These are phyloP conservation scores for Xylogone sp. DNA, from an alignment of 2,329 filamentous ascomycete genomes.

Conservation along the genomic window DNA sequence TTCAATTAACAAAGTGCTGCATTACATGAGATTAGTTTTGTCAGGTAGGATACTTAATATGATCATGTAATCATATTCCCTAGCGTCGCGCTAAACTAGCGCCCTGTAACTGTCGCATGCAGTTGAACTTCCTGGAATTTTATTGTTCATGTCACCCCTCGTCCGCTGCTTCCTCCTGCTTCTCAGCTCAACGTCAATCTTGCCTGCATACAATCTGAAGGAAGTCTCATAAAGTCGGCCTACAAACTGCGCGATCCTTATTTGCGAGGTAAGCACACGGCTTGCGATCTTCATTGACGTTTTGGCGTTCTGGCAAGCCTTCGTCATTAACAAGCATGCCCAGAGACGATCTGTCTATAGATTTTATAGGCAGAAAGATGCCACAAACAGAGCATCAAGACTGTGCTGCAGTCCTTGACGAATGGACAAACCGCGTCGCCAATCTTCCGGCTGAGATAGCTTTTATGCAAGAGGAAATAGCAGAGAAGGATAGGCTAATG, in stretches of 20 bases:
- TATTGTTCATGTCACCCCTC: background rate
- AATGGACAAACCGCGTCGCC: conserved; percentile 70
- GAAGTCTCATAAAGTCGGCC: background rate
- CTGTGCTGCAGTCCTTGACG: conserved; percentile 69
- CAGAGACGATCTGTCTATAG: conserved; percentile 70
- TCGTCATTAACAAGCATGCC: conserved; percentile 61
- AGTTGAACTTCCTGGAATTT: background rate
- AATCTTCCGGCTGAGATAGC: conserved; percentile 80
- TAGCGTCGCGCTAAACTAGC: background rate
- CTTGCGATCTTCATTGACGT: conserved; percentile 12
- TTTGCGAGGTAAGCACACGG: conserved; percentile 22
- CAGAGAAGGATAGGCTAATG: conserved; percentile 72
- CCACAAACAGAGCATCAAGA: conserved; percentile 57
- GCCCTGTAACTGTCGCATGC: background rate
- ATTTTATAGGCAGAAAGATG: conserved; percentile 60
- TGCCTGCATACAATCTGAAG: background rate
- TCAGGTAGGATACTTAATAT: background rate
- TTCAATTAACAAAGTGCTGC: too few species aligned
- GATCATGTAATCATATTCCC: background rate
- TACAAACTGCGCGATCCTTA: background rate
- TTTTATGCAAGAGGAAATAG: conserved; percentile 79
- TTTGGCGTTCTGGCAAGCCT: conserved; percentile 18
- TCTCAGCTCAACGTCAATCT: background rate
- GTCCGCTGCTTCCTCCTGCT: background rate
- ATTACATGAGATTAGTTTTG: too few species aligned